Conservation (phyloP, 257 asterid genomes). For the Parsonsia alboflavescens region DNA sequence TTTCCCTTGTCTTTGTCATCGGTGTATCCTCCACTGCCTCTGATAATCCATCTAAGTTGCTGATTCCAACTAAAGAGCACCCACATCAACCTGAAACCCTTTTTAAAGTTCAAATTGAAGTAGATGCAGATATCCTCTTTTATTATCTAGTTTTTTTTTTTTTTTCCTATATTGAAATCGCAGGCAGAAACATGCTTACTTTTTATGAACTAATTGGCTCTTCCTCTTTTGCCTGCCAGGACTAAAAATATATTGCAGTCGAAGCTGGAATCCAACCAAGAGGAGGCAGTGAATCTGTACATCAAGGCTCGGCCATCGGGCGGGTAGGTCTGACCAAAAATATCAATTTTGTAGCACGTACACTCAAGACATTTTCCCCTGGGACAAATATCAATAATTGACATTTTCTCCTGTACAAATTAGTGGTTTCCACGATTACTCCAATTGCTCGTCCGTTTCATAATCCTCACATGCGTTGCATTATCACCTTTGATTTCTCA, state of each 20-base stretch:
- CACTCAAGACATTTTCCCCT: background rate
- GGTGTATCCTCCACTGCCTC: background rate
- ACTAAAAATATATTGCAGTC: no score
- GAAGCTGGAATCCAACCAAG: background rate
- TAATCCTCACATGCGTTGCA: background rate
- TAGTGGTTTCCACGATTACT: background rate
- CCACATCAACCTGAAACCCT: slow-evolving; percentile 1
- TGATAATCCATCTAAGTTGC: background rate
- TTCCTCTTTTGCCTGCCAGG: no score
- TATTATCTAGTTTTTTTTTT: background rate
- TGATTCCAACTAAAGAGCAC: background rate
- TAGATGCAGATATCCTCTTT: background rate
- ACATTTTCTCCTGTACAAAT: no score
- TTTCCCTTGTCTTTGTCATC: background rate
- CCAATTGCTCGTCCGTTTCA: background rate
- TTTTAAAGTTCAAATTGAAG: background rate
- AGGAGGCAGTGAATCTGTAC: background rate
- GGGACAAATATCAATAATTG: background rate
- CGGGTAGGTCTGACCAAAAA: background rate
- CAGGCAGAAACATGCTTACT: no score
- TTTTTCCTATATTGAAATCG: no score
- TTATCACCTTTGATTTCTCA: background rate
- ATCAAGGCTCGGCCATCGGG: background rate
- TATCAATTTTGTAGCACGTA: background rate
- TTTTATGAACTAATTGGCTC: no score